phyloP scores from a whole-genome alignment of 768 basidiomycete genomes.

The Sistotremastrum suecicum region DNA sequence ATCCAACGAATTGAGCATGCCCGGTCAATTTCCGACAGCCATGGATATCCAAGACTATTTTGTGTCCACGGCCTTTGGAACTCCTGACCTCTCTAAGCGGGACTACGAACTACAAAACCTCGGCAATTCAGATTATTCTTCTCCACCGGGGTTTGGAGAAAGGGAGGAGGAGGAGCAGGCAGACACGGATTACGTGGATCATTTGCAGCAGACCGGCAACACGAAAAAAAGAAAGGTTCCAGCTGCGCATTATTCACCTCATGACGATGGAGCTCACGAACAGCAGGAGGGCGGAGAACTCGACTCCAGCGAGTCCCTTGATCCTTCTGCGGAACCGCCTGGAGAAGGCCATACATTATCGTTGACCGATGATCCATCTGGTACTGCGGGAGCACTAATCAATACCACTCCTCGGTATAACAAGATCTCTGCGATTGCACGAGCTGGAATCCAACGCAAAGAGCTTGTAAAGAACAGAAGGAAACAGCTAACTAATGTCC shows the following conservation, averaged over 20 bases:
- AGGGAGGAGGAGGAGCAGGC: conserved; percentile 37
- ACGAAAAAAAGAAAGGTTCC: conserved; percentile 86
- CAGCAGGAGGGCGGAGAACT: conserved; percentile 29
- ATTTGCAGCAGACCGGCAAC: conserved; percentile 63
- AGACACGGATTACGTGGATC: conserved; percentile 53
- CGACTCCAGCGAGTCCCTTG: conserved; percentile 35
- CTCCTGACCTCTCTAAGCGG: background rate
- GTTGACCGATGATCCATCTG: too few species aligned
- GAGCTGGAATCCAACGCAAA: conserved; percentile 63
- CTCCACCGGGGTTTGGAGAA: background rate
- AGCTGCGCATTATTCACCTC: conserved; percentile 11
- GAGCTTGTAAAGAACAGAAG: conserved; percentile 56
- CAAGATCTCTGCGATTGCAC: conserved; percentile 11
- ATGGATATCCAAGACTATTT: background rate
- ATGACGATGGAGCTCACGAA: conserved; percentile 27
- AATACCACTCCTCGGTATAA: conserved; percentile 4
- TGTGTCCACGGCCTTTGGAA: background rate
- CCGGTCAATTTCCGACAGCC: conserved; percentile 1
- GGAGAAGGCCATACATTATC: too few species aligned
- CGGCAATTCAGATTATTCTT: background rate
- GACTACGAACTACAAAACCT: background rate
- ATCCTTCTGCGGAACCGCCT: background rate
- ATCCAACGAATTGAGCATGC: background rate
- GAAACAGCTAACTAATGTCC: conserved; percentile 54
- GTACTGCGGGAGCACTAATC: too few species aligned